These are phyloP conservation scores for Xanthoceras sorbifolium DNA, from an alignment of 345 rosid genomes.

Conservation along the genomic window DNA sequence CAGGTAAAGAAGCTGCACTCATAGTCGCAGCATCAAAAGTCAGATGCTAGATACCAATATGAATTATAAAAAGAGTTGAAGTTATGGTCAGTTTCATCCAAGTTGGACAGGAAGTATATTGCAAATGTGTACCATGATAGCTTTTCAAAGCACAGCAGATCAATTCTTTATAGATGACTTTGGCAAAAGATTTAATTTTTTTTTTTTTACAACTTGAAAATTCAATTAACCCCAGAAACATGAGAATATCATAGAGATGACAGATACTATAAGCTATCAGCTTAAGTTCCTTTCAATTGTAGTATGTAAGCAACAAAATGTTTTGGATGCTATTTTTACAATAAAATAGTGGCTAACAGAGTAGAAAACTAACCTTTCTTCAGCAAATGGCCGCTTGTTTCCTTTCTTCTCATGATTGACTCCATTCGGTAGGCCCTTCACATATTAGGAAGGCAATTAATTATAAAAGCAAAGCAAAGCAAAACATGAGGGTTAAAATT, in stretches of 20 bases:
- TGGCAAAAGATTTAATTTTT: neutral
- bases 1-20: constrained; percentile 81
- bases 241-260: neutral
- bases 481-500: constrained; percentile 2
- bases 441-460: constrained; percentile 21
- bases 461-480: constrained; percentile 1
- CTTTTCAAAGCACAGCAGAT: neutral
- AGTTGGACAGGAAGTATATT: neutral
- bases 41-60: neutral
- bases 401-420: constrained; percentile 81
- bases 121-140: neutral
- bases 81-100: neutral
- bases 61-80: neutral
- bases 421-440: constrained; percentile 86
- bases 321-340: neutral
- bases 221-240: neutral
- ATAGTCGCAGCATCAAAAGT: constrained; percentile 5
- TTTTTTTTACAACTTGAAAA: neutral
- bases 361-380: constrained; percentile 61
- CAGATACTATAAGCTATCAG: neutral
- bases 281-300: neutral
- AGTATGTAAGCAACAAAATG: constrained; percentile 4
- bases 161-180: neutral
- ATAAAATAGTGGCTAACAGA: neutral
- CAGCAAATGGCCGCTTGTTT: constrained; percentile 69